Conservation (phyloP, 179 eudicot species). For the Silene noctiflora region DNA sequence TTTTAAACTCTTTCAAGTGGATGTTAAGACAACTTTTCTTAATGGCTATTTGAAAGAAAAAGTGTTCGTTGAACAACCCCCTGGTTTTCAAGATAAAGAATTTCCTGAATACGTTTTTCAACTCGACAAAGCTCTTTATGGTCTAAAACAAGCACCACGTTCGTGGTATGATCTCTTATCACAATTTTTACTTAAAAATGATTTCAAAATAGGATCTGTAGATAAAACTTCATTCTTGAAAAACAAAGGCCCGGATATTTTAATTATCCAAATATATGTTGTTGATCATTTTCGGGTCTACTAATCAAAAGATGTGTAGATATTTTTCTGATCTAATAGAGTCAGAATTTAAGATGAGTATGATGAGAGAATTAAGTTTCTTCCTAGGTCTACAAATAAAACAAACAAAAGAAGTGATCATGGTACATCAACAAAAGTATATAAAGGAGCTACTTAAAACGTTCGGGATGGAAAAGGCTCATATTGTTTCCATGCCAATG, state of each 20-base stretch:
- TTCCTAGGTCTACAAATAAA: background rate
- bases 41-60: background rate
- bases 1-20: no score
- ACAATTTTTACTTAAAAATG: background rate
- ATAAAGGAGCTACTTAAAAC: background rate
- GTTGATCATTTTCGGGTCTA: background rate
- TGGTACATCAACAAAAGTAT: background rate
- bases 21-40: no score
- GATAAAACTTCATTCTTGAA: no score
- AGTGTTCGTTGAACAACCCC: background rate
- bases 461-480: no score
- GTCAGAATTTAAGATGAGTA: background rate
- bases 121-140: background rate
- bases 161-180: background rate
- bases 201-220: no score
- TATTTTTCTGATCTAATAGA: background rate
- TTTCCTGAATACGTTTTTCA: background rate
- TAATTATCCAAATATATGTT: background rate
- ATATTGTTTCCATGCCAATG: no score
- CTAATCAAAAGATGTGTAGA: background rate
- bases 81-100: background rate
- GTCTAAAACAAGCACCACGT: background rate
- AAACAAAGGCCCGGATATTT: no score
- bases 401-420: background rate
- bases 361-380: background rate